Evolutionary conservation across 2,329 filamentous ascomycete genomes (phyloP), one percentile per base, ranked within the genome.

Genomic region (Penicillium janthinellum): DNA sequence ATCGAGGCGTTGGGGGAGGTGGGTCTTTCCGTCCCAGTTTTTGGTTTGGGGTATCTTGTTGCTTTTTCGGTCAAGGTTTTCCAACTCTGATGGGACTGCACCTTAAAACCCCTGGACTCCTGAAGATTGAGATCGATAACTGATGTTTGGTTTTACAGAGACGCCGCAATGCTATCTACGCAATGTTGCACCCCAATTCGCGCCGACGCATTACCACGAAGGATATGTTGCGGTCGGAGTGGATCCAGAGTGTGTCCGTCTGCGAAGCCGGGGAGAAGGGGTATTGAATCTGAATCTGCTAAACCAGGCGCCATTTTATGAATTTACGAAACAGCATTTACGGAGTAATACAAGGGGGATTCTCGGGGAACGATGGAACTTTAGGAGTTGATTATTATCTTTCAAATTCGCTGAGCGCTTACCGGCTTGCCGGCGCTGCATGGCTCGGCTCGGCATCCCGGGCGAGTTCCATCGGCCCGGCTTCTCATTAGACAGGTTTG

Each of bases 401-500:
- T 34, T 48, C 14, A 5, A 22, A 22, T 22, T 22, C 22, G 22
- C 14, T 6, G 3, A 48, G 25, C 15, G 44, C n/a, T 14, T 7
- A 22, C 8, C 20, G 8, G n/a, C 5, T 34, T 31, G 31, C 31
- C 31, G 31, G 28, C 6, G 6, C 25, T 4, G 25, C 25, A 14
- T 22, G 14, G 14, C 17, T 28, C 34, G 73, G 63, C 25, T 74
- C 67, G 15, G 68, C 67, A 2, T 77, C 73, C 5, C 66, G 66
- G 14, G 74, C 62, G 1, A 77, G 70, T 53, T 78, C 76, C 67
- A 22, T 69, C 63, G 56, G 81, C 81, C 59, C 85, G 80, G n/a
- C 84, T 81, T 4, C 81, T 81, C 63, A 86, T 78, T 87, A 87
- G 1, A 87, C 84, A n/a, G n/a, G n/a, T 70, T 84, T 86, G n/a